Evolutionary conservation across 176 grass and related monocot genomes (phyloP).

Genomic region (Lolium multiflorum): DNA sequence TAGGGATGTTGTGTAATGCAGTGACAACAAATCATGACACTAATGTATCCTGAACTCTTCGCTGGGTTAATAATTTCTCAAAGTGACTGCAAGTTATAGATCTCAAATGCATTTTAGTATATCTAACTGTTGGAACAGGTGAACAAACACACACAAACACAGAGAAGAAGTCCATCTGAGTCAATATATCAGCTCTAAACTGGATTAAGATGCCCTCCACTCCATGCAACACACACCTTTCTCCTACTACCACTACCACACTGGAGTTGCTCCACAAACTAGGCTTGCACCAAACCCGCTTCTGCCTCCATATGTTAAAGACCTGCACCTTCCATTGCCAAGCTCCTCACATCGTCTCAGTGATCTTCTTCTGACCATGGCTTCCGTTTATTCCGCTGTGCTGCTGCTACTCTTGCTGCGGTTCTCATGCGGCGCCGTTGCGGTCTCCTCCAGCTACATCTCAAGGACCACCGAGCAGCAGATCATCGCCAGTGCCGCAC

Average conservation of each 20-base stretch:
- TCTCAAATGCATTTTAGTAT: too few relatives aligned
- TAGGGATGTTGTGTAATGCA: too few relatives aligned
- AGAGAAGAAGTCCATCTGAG: too few relatives aligned
- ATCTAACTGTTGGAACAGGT: too few relatives aligned
- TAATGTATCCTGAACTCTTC: too few relatives aligned
- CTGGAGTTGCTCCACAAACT: conserved; percentile 32
- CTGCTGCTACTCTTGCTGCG: conserved; percentile 38
- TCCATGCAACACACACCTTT: conserved; percentile 57
- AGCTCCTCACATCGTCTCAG: conserved; percentile 27
- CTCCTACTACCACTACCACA: conserved; percentile 57
- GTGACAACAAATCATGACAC: too few relatives aligned
- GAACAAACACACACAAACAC: too few relatives aligned
- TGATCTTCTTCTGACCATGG: conserved; percentile 26
- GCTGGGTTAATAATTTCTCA: too few relatives aligned
- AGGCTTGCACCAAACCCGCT: conserved; percentile 51
- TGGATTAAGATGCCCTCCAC: conserved; percentile 39
- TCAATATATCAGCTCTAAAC: too few relatives aligned
- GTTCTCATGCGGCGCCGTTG: conserved; percentile 33
- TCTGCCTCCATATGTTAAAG: conserved; percentile 45
- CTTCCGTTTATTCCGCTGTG: conserved; percentile 38
- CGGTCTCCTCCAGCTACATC: conserved; percentile 47
- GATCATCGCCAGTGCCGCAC: conserved; percentile 47
- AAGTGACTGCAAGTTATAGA: too few relatives aligned
- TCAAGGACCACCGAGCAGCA: conserved; percentile 49
- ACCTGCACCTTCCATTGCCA: conserved; percentile 4